Conservation (phyloP, 768 basidiomycete species). For the Cystoderma amianthinum region DNA sequence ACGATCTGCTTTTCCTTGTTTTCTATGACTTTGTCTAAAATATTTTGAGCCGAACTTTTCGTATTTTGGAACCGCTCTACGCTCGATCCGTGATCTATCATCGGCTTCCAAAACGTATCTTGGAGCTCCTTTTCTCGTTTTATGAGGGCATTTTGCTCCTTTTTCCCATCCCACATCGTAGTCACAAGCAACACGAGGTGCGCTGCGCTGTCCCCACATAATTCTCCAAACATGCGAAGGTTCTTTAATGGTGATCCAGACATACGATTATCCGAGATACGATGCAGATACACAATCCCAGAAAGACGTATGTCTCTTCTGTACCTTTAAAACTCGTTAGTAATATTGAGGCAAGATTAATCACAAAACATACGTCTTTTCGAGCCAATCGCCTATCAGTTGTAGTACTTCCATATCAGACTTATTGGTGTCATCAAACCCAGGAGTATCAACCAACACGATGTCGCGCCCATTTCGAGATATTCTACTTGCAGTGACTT, state of each 20-base stretch:
- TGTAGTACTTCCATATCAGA: conserved; percentile 27
- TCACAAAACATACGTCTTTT: conserved; percentile 9
- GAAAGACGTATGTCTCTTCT: conserved; percentile 15
- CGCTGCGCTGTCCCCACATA: conserved; percentile 16
- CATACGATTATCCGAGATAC: conserved; percentile 30
- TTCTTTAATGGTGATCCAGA: conserved; percentile 22
- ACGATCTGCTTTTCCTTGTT: conserved; percentile 9
- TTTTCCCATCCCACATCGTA: conserved; percentile 35
- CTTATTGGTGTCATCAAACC: conserved; percentile 24
- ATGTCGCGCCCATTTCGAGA: conserved; percentile 13
- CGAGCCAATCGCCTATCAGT: conserved; percentile 25
- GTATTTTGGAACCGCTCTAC: conserved; percentile 14
- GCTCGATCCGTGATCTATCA: conserved; percentile 17
- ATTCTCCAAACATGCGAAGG: conserved; percentile 22
- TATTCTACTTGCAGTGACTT: conserved; percentile 19
- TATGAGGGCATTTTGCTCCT: conserved; percentile 10
- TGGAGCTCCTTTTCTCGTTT: conserved; percentile 19
- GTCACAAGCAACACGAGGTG: conserved; percentile 24
- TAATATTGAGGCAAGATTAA: not conserved
- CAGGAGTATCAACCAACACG: conserved; percentile 30
- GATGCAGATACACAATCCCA: conserved; percentile 30
- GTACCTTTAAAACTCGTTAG: conserved; percentile 12
- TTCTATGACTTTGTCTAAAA: conserved; percentile 10
- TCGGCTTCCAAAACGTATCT: conserved; percentile 19
- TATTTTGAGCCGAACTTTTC: conserved; percentile 15